These are phyloP conservation scores for Rosa hybrid DNA, from an alignment of 331 rosid genomes.

Conservation along the genomic window DNA sequence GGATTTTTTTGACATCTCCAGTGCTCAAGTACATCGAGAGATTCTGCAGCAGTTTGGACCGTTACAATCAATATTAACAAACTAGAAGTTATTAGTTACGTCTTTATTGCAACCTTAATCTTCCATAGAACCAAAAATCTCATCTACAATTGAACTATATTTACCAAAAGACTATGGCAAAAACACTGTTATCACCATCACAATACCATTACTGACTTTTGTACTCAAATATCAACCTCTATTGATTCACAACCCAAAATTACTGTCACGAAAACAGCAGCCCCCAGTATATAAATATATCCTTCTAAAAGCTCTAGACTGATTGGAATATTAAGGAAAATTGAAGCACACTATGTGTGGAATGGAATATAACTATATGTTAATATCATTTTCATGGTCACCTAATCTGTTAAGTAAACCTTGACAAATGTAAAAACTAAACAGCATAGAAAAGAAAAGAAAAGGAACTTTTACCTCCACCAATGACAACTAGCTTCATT, in stretches of 20 bases:
- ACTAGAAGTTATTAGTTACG: too few relatives aligned
- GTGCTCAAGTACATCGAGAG: too few relatives aligned
- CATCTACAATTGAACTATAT: too few relatives aligned
- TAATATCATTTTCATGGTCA: too few relatives aligned
- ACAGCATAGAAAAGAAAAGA: neutral
- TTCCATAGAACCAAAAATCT: neutral
- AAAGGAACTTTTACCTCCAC: conserved; percentile 92
- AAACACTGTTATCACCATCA: neutral
- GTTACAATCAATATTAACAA: neutral
- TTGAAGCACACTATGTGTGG: neutral
- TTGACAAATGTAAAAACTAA: neutral
- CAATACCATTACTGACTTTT: neutral
- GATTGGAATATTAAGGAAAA: neutral
- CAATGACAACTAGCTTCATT: conserved; percentile 94
- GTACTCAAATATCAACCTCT: neutral
- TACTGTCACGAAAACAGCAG: neutral
- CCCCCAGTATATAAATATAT: neutral
- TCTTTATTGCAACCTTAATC: neutral
- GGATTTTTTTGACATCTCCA: conserved; percentile 62
- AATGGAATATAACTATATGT: neutral
- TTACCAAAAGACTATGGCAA: neutral
- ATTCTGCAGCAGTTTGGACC: conserved; percentile 47
- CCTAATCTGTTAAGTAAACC: too few relatives aligned
- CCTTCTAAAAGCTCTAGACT: too few relatives aligned
- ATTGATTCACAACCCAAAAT: neutral